Evolutionary conservation across 306 rosid genomes (phyloP), one percentile per base, ranked within the genome.

Genomic region (Sindora glabra): DNA sequence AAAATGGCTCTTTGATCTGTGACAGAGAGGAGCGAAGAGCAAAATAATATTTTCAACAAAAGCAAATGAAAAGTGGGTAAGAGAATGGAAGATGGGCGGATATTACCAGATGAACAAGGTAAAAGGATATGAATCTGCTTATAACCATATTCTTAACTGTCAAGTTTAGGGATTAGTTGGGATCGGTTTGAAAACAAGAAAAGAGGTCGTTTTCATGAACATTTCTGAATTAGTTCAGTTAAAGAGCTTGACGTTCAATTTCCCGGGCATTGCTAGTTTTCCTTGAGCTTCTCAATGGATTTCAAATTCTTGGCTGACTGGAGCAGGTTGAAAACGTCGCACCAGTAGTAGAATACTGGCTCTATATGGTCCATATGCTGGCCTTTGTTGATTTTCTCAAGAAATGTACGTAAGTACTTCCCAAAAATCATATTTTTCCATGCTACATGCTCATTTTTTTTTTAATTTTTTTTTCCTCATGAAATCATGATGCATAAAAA

Each of bases 11-110:
- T n/a, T 55, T 62, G 33, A 33, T 12, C 27, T 5, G 9, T 22
- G 33, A 37, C 60, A 57, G 36, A 65, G 60, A 23, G 59, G 36
- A 34, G 10, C 40, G 24, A 25, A 36, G 27, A 54, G n/a, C 5
- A 48, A 47, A 8, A 34, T 24, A 58, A n/a, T n/a, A n/a, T 30
- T 41, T 17, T n/a, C 3, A 44, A 13, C 2, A 54, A n/a, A n/a
- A n/a, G n/a, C n/a, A n/a, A n/a, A n/a, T n/a, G n/a, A n/a, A n/a
- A n/a, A n/a, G 14, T 6, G 40, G 55, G 18, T 54, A 23, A 32
- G 14, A 49, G 17, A 19, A 38, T 16, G 46, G 32, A 53, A 36
- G n/a, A 48, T 27, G 6, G 78, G 79, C 81, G 79, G 76, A 71
- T 67, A 65, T 22, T 48, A 50, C 76, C 58, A 75, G 68, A 52